Evolutionary conservation across 495 filamentous ascomycete species (phyloP).

Genomic region (Parathielavia appendiculata): DNA sequence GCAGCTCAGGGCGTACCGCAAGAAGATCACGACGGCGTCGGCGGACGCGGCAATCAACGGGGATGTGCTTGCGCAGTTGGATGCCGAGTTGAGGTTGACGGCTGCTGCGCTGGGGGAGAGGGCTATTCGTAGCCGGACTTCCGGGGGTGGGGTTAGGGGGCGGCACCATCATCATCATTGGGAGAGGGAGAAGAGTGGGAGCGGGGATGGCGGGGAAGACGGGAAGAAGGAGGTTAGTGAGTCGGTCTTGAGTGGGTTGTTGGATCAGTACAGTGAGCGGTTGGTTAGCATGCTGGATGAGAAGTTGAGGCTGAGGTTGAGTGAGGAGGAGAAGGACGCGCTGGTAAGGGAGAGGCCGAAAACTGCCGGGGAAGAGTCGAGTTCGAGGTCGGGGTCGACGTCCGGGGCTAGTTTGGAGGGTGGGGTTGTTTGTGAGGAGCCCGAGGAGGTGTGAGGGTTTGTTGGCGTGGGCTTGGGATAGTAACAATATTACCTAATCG

Average conservation of each 20-base stretch:
- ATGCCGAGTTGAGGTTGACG: constrained; percentile 73
- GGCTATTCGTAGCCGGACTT: constrained; percentile 41
- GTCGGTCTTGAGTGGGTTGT: constrained; percentile 53
- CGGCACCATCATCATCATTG: background rate
- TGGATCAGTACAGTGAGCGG: constrained; percentile 68
- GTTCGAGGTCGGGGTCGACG: constrained; percentile 13
- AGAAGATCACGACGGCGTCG: constrained; percentile 56
- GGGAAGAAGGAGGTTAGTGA: constrained; percentile 55
- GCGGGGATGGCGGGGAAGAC: background rate
- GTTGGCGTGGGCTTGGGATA: too few relatives aligned
- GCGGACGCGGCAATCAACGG: constrained; percentile 55
- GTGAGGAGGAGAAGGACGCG: constrained; percentile 28
- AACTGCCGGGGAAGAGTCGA: constrained; percentile 27
- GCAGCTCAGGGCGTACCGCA: constrained; percentile 73
- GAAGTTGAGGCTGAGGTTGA: constrained; percentile 48
- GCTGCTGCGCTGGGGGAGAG: constrained; percentile 61
- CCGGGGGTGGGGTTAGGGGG: background rate
- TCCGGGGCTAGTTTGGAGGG: constrained; percentile 11
- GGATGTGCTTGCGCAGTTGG: constrained; percentile 66
- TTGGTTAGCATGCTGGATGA: constrained; percentile 67
- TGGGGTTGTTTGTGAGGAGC: constrained; percentile 14
- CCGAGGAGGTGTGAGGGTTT: background rate
- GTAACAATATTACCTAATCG: too few relatives aligned
- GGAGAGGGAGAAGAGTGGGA: background rate
- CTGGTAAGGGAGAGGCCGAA: constrained; percentile 24